Evolutionary conservation across 192 early-diverging fungal species (phyloP), one percentile per base, ranked within the genome.

Genomic region (Mortierella claussenii): DNA sequence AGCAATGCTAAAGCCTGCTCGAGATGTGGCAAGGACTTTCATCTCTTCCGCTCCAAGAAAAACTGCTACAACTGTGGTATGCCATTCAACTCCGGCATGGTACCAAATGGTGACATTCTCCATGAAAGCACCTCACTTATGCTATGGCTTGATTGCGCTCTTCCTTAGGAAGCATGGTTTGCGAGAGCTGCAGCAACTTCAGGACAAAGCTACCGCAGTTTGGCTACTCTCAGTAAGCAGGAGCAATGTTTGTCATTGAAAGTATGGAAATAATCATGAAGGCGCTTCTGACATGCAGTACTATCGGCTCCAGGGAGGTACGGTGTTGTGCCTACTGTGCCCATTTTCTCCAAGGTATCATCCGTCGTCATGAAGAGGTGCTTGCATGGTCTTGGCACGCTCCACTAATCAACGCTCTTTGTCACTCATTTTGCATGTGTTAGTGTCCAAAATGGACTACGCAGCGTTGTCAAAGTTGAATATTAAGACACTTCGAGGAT

Each of bases 31-130:
- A 81, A 67, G 32, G 74, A 76, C 55, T 81, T 81, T 68, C 52
- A 69, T 52, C 58, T 81, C 48, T 69, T 81, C 40, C 53, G 80
- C 4, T 34, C 30, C 37, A 81, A 69, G 49, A 70, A 66, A 34
- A 59, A 81, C 31, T 81, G 80, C 28, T 28, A 65, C 24, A 81
- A 81, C 50, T 81, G 80, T 48, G 80, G 80, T 81, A 78, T 23
- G 58, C n/a, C 20, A 10, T 34, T 8, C 12, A 32, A 9, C 18
- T 42, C n/a, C 32, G 23, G n/a, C 50, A 23, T 53, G 37, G 9
- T 6, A 42, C 17, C 26, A 26, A 2, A 23, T 64, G 7, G n/a
- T 43, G 20, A 24, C n/a, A n/a, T n/a, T n/a, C n/a, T n/a, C n/a
- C n/a, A n/a, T n/a, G n/a, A n/a, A n/a, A n/a, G n/a, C n/a, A n/a